Evolutionary conservation across 2,329 filamentous ascomycete species (phyloP), one percentile per base, ranked within the genome.

Genomic region (Colletotrichum costaricense): DNA sequence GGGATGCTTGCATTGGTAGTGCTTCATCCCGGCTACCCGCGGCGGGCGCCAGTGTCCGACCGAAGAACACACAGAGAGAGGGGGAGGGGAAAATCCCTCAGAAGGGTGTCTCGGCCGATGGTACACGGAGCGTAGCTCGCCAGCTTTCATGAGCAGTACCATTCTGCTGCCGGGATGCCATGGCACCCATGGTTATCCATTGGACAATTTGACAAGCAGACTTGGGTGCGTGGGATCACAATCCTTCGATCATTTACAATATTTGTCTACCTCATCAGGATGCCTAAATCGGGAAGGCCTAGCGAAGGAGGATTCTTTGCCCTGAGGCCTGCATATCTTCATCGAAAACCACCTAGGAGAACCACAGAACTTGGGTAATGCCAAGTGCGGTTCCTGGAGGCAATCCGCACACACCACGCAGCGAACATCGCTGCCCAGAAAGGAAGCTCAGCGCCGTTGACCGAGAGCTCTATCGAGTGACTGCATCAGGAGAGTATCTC

Each of bases 21-120:
- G 67, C 56, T 52, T 26, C 46, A 62, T 70, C 46, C 71, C 71
- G 71, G 11, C 5, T 22, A 42, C 55, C 69, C 69, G 54, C 42
- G 52, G 59, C 22, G 24, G 33, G 67, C 33, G 65, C n/a, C n/a
- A 6, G 22, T 35, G n/a, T 24, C 28, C 46, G 33, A 35, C 28
- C 4, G n/a, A 26, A 7, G 62, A n/a, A 49, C 42, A 54, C 33
- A 35, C 28, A 26, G 59, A 24, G 54, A 49, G 49, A 33, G 66
- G 28, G 28, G 33, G 19, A 22, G 7, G 42, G 56, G 22, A 19
- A 33, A 60, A 59, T 62, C 38, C 30, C 67, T 70, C 67, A 73
- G 55, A 66, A 26, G 67, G 60, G 38, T 49, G 60, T 19, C 22
- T 73, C 30, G 66, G 42, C 70, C 66, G 66, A 60, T 22, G 22